Evolutionary conservation across 495 filamentous ascomycete species (phyloP), one percentile per base, ranked within the genome.

Genomic region (Apodospora peruviana): DNA sequence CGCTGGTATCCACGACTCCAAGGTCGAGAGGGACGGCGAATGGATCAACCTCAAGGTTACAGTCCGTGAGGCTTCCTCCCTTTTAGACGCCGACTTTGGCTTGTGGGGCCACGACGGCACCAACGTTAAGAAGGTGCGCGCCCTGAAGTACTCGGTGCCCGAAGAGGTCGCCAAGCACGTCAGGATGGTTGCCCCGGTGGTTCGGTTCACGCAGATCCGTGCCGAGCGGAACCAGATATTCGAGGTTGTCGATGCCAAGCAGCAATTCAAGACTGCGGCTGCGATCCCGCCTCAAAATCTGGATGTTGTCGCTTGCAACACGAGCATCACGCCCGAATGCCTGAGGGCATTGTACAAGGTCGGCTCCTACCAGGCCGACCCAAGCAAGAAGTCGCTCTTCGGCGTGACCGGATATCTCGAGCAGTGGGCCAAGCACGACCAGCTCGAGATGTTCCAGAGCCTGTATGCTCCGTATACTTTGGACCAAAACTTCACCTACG

Each of bases 341-440:
- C 55, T 88, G 18, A 75, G 74, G 63, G 65, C 78, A 32, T 57
- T 80, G 57, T 86, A 86, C 67, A 82, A 80, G 55, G 61, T 80
- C 44, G 61, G 61, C 35, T 64, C 71, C 61, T 81, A 77, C 58
- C 67, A 62, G 11, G 67, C 77, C 7, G 58, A 69, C 46, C 55
- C 70, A 36, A 69, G 66, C 1, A 64, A 67, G n/a, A 64, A 71
- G 17, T 75, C 74, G 38, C 62, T 69, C 20, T 59, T 85, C 27
- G 82, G 74, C 14, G 80, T 87, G 45, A 69, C 68, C 35, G 80
- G 78, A 42, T 84, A 73, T 69, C 60, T 72, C n/a, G 72, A 75
- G 51, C 51, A 78, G 52, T 74, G 66, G 48, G 76, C 59, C 49
- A 47, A 45, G 27, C 47, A 57, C 41, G 43, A 43, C 23, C 45